phyloP scores from a whole-genome alignment of 2,329 filamentous ascomycete genomes.

The Neofusicoccum cordaticola region DNA sequence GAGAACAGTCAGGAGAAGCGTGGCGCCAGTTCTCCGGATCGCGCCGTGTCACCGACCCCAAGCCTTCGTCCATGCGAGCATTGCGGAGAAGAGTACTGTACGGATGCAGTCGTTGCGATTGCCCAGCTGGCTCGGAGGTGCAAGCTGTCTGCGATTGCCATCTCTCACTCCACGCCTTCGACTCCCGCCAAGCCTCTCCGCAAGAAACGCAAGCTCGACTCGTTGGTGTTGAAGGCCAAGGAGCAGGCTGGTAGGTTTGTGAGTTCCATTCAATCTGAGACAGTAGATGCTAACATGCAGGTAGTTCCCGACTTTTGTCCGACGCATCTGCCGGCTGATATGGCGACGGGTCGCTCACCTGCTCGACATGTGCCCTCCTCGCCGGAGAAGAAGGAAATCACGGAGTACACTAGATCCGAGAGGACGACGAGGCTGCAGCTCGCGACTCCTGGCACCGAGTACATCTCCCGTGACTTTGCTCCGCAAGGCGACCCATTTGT shows the following conservation, averaged over 20 bases:
- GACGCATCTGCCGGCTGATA: background rate
- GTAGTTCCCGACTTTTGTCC: background rate
- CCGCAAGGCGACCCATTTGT: no score
- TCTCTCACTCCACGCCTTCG: background rate
- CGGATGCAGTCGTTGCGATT: background rate
- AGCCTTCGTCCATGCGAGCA: background rate
- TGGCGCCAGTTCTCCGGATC: background rate
- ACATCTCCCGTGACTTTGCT: background rate
- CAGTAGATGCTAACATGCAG: background rate
- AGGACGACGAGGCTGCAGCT: background rate
- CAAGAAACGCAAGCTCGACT: constrained; percentile 3
- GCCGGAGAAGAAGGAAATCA: background rate
- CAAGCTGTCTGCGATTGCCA: background rate
- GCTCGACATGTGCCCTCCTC: no score
- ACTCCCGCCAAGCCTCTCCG: constrained; percentile 1
- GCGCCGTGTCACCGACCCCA: background rate
- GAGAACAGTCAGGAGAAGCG: background rate
- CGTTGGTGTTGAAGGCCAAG: background rate
- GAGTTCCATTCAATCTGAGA: no score
- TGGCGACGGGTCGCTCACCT: background rate
- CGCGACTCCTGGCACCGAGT: background rate
- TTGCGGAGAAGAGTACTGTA: constrained; percentile 5
- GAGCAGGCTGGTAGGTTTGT: constrained; percentile 1
- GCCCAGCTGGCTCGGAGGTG: background rate
- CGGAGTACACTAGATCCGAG: background rate